These are phyloP conservation scores for Carallia pectinifolia DNA, from an alignment of 345 rosid genomes.

Conservation along the genomic window DNA sequence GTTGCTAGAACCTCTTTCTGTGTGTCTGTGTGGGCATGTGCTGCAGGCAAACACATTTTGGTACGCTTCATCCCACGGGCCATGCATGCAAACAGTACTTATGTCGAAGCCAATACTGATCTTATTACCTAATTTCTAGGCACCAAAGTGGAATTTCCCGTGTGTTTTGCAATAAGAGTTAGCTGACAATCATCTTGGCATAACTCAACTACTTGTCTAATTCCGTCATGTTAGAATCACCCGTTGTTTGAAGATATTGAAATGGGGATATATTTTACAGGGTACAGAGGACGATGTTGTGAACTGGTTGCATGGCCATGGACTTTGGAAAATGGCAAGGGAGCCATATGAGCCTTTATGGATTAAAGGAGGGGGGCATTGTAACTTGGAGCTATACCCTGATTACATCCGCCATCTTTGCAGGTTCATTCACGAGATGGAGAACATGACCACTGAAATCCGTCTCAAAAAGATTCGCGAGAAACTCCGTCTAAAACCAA, in stretches of 20 bases:
- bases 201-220: no score
- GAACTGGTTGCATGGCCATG: slow-evolving; percentile 92
- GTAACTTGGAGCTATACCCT: slow-evolving; percentile 94
- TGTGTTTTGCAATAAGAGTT: neutral
- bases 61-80: no score
- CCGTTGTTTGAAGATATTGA: no score
- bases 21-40: no score
- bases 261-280: slow-evolving; percentile 34
- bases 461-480: slow-evolving; percentile 74
- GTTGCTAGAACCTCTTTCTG: no score
- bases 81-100: no score
- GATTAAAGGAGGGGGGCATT: slow-evolving; percentile 99
- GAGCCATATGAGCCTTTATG: slow-evolving; percentile 94
- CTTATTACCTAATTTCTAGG: neutral
- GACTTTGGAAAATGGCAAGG: slow-evolving; percentile 84
- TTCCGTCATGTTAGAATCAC: no score
- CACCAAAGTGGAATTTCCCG: neutral
- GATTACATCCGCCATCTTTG: slow-evolving; percentile 84
- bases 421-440: slow-evolving; percentile 88
- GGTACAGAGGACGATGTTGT: slow-evolving; percentile 98
- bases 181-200: neutral
- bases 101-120: neutral
- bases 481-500: slow-evolving; percentile 39
- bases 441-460: slow-evolving; percentile 60
- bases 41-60: no score